Percentiles rank a stretch among this genome's conserved stretches.
Evolutionary conservation across 2,329 filamentous ascomycete genomes (phyloP).

Genomic region (Fusarium hostae): DNA sequence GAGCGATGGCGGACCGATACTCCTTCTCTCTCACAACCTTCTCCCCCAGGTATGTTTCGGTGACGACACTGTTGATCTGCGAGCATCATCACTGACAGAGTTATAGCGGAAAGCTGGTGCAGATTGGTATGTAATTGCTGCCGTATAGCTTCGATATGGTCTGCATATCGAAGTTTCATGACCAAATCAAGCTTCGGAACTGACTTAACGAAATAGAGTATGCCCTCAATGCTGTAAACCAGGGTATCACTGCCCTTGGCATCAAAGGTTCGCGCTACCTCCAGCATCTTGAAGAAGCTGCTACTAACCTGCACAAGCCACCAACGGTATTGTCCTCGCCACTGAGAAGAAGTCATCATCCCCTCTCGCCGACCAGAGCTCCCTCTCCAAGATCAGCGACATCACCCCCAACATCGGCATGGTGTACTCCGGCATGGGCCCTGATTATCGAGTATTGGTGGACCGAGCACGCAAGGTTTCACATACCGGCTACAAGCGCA

Average conservation of each 20-base stretch:
- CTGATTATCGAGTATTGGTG: constrained; percentile 96
- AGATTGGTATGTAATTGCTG: constrained; percentile 74
- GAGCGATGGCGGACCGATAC: constrained; percentile 94
- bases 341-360: constrained; percentile 99
- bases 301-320: constrained; percentile 68
- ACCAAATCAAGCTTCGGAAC: not conserved
- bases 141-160: not conserved
- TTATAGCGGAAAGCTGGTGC: constrained; percentile 93
- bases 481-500: constrained; percentile 98
- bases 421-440: constrained; percentile 99
- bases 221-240: constrained; percentile 98
- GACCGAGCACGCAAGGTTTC: constrained; percentile 98
- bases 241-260: constrained; percentile 96
- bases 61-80: constrained; percentile 42
- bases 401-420: constrained; percentile 99
- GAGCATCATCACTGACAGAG: constrained; percentile 57
- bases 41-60: constrained; percentile 86
- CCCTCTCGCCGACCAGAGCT: constrained; percentile 93
- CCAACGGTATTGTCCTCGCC: constrained; percentile 97
- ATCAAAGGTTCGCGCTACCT: constrained; percentile 83
- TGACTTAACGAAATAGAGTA: constrained; percentile 74
- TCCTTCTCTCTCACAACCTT: constrained; percentile 99
- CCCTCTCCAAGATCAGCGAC: constrained; percentile 95
- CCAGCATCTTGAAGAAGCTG: not conserved
- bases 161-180: not conserved